phyloP scores from a whole-genome alignment of 2,329 filamentous ascomycete species.

The Thermoascus crustaceus region DNA sequence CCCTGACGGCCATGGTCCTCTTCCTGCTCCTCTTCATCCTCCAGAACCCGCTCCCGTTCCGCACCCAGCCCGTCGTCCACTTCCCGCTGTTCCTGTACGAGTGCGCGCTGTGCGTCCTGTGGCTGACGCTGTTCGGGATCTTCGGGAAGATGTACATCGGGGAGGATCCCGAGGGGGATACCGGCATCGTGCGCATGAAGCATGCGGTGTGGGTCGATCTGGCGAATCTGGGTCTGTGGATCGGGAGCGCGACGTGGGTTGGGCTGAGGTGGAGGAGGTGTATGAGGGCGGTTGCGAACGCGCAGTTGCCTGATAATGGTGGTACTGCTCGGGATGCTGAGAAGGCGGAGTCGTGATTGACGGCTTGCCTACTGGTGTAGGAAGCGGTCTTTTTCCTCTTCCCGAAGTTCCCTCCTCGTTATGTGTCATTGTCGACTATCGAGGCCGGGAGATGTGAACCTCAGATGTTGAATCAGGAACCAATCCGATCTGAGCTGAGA shows the following conservation, averaged over 20 bases:
- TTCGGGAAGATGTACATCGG: constrained; percentile 76
- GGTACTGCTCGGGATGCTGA: too few relatives aligned
- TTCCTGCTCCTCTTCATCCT: constrained; percentile 62
- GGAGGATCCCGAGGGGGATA: constrained; percentile 55
- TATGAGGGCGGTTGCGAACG: constrained; percentile 9
- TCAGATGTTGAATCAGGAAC: too few relatives aligned
- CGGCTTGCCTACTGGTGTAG: too few relatives aligned
- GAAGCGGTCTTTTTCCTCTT: too few relatives aligned
- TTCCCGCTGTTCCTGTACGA: constrained; percentile 58
- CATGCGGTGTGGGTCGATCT: constrained; percentile 79
- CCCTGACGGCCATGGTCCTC: constrained; percentile 54
- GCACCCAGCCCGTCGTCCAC: constrained; percentile 15
- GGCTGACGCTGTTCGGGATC: constrained; percentile 73
- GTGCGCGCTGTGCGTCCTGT: constrained; percentile 64
- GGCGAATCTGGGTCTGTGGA: constrained; percentile 66
- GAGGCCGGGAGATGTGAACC: too few relatives aligned
- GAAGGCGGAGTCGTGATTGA: too few relatives aligned
- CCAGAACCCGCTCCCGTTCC: constrained; percentile 47
- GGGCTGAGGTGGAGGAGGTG: constrained; percentile 29
- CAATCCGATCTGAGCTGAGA: too few relatives aligned
- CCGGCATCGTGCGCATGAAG: constrained; percentile 67
- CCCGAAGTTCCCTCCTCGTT: too few relatives aligned
- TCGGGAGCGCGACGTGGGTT: constrained; percentile 46
- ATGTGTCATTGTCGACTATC: too few relatives aligned
- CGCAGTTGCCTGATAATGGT: too few relatives aligned